Percentiles rank a stretch among this genome's conserved stretches.
Conservation (phyloP, 2,329 filamentous ascomycete species). For the Alternaria sp. region DNA sequence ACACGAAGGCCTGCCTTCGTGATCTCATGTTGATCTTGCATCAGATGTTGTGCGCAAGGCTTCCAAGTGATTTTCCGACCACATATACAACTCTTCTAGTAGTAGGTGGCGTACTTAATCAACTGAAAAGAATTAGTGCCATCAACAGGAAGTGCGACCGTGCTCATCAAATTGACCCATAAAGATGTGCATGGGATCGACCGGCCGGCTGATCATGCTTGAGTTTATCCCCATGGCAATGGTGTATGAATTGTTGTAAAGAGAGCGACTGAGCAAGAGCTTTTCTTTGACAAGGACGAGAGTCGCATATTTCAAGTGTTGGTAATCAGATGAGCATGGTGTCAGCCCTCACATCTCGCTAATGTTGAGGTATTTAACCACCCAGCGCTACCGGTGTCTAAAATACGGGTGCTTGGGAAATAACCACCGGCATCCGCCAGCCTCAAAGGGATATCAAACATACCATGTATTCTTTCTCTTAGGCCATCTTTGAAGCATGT, state of each 20-base stretch:
- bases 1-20: background rate
- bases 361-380: too few relatives aligned
- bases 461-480: too few relatives aligned
- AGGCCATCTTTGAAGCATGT: background rate
- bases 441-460: background rate
- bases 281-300: background rate
- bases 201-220: background rate
- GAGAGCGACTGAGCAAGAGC: background rate
- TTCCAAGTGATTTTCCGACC: background rate
- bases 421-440: background rate
- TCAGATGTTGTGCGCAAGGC: background rate
- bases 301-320: too few relatives aligned
- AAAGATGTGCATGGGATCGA: background rate
- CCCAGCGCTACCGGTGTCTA: too few relatives aligned
- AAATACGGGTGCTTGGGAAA: too few relatives aligned
- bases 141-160: too few relatives aligned
- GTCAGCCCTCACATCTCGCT: too few relatives aligned
- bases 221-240: background rate
- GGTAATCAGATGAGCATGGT: too few relatives aligned
- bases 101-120: background rate
- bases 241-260: background rate
- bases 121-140: background rate
- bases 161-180: background rate
- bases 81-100: background rate
- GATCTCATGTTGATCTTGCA: background rate